phyloP scores from a whole-genome alignment of 1,284 basidiomycete genomes.

The Cutaneotrichosporon daszewskae region DNA sequence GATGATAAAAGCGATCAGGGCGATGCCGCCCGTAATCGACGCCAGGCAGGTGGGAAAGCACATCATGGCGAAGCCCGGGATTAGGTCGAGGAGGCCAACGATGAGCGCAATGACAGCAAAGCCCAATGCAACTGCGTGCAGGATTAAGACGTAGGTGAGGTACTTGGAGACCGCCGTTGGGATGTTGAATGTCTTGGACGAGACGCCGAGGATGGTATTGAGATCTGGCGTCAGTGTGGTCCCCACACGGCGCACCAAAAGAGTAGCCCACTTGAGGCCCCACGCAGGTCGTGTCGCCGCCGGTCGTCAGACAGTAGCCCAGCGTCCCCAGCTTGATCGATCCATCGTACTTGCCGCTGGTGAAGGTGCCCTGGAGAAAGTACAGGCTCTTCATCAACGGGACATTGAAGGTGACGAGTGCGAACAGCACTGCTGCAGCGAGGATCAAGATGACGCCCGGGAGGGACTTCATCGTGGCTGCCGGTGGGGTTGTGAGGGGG shows the following conservation, averaged over 20 bases:
- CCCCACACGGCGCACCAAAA: constrained; percentile 57
- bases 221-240: constrained; percentile 55
- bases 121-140: constrained; percentile 76
- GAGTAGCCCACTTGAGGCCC: constrained; percentile 73
- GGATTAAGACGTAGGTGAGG: constrained; percentile 78
- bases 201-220: constrained; percentile 67
- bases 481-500: too few relatives aligned
- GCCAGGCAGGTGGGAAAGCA: constrained; percentile 78
- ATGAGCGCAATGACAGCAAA: constrained; percentile 65
- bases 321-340: constrained; percentile 73
- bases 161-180: constrained; percentile 66
- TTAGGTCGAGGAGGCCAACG: constrained; percentile 74
- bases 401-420: constrained; percentile 76
- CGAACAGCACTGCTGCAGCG: constrained; percentile 65
- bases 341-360: constrained; percentile 54
- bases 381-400: constrained; percentile 76
- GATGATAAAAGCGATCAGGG: constrained; percentile 76
- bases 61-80: constrained; percentile 74
- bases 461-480: constrained; percentile 53
- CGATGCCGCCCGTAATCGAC: constrained; percentile 62
- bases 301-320: constrained; percentile 64
- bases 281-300: constrained; percentile 59
- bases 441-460: constrained; percentile 77
- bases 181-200: constrained; percentile 55
- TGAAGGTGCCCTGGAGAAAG: constrained; percentile 70